Conservation (phyloP, 805 yeast species). For the Lachancea sp. region DNA sequence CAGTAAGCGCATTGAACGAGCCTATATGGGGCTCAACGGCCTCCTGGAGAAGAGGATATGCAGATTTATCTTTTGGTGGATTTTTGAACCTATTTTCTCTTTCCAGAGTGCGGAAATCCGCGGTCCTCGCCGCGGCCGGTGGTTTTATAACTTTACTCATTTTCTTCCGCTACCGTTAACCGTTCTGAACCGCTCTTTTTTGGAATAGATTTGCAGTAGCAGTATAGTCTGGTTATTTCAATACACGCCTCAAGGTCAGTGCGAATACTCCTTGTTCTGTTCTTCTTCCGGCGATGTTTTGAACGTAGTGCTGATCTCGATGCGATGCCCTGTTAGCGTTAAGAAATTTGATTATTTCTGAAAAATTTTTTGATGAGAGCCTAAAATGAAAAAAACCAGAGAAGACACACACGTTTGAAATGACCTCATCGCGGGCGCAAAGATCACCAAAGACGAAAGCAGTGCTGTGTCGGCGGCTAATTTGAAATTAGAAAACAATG, state of each 20-base stretch:
- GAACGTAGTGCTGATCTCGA: slow-evolving; percentile 3
- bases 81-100: slow-evolving; percentile 78
- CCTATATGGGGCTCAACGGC: slow-evolving; percentile 95
- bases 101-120: slow-evolving; percentile 63
- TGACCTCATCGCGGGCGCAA: not conserved
- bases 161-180: not conserved
- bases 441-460: too few species aligned
- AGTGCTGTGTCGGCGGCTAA: slow-evolving; percentile 6
- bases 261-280: not conserved
- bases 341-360: slow-evolving; percentile 1
- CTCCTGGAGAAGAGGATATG: slow-evolving; percentile 73
- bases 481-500: not conserved
- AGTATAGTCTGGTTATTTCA: too few species aligned
- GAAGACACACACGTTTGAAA: not conserved
- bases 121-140: slow-evolving; percentile 33
- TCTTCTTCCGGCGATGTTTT: not conserved
- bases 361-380: slow-evolving; percentile 3
- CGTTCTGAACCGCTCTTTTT: not conserved
- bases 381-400: too few species aligned
- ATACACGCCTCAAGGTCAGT: not conserved
- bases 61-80: slow-evolving; percentile 83
- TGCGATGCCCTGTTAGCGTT: slow-evolving; percentile 3
- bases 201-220: too few species aligned
- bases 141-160: slow-evolving; percentile 31
- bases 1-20: slow-evolving; percentile 91